A percentile compares a stretch with the other conserved stretches of the same genome.
Conservation (phyloP, 768 basidiomycete species). For the Nevesoporus exiguus region DNA sequence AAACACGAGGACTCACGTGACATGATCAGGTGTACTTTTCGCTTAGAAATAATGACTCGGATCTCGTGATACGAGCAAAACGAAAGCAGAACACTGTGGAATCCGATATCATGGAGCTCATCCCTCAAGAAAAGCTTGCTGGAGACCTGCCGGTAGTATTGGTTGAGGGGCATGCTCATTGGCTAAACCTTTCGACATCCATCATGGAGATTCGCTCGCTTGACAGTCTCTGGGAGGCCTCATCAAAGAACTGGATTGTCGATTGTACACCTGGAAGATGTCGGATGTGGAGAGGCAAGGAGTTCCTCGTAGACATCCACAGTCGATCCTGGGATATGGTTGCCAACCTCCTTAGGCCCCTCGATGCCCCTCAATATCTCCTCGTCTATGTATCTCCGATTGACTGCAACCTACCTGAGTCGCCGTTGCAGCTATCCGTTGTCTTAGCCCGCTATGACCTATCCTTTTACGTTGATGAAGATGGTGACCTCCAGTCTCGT, state of each 20-base stretch:
- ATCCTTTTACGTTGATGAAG: conserved; percentile 26
- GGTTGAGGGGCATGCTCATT: conserved; percentile 25
- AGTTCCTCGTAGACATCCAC: conserved; percentile 25
- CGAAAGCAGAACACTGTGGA: neutral
- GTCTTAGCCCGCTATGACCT: conserved; percentile 30
- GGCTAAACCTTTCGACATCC: conserved; percentile 25
- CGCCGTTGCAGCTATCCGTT: conserved; percentile 22
- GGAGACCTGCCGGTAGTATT: conserved; percentile 27
- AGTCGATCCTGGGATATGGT: conserved; percentile 30
- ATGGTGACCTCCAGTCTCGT: conserved; percentile 35
- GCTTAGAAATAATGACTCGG: neutral
- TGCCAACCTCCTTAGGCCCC: conserved; percentile 15
- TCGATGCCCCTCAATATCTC: conserved; percentile 25
- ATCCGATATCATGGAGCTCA: conserved; percentile 15
- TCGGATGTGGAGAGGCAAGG: conserved; percentile 3
- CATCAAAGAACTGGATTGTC: conserved; percentile 27
- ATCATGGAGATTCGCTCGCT: conserved; percentile 18
- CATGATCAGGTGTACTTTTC: conserved; percentile 22
- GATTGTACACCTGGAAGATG: conserved; percentile 5
- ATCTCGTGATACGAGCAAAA: conserved; percentile 17
- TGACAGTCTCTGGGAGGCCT: conserved; percentile 23
- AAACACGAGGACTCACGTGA: neutral
- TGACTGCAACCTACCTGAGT: neutral
- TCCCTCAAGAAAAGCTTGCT: conserved; percentile 21
- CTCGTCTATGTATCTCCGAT: conserved; percentile 13